phyloP scores from a whole-genome alignment of 148 eudicot species.

The Persicaria maculosa region DNA sequence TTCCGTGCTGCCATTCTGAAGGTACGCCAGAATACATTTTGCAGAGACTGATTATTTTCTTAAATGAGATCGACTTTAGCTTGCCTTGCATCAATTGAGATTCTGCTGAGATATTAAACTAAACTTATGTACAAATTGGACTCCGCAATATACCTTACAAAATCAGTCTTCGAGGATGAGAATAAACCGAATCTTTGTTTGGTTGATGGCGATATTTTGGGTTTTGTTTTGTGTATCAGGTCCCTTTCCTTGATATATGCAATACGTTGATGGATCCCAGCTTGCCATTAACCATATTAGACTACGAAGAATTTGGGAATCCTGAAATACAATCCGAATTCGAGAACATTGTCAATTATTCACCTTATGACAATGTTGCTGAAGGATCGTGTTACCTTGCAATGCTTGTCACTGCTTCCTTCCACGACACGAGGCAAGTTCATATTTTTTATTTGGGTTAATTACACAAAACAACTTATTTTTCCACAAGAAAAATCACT shows the following conservation, averaged over 20 bases:
- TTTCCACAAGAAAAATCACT: too few relatives aligned
- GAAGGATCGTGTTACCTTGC: slow-evolving; percentile 66
- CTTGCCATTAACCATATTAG: slow-evolving; percentile 80
- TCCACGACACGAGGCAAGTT: slow-evolving; percentile 75
- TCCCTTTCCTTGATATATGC: slow-evolving; percentile 90
- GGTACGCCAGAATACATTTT: slow-evolving; percentile 26
- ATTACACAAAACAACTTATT: too few relatives aligned
- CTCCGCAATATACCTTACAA: too few relatives aligned
- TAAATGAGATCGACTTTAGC: not conserved
- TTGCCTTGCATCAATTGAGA: not conserved
- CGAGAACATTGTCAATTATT: slow-evolving; percentile 52
- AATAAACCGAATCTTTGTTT: not conserved
- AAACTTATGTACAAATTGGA: too few relatives aligned
- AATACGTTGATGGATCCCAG: slow-evolving; percentile 81
- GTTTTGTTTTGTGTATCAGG: slow-evolving; percentile 36
- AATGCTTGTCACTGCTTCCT: slow-evolving; percentile 81
- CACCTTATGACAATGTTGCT: slow-evolving; percentile 81
- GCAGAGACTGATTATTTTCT: not conserved
- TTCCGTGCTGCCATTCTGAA: slow-evolving; percentile 78
- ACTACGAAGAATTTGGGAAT: slow-evolving; percentile 96
- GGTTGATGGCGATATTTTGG: not conserved
- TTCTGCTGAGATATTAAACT: too few relatives aligned
- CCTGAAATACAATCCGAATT: slow-evolving; percentile 56
- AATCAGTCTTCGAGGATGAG: too few relatives aligned
- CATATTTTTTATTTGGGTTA: not conserved